Percentiles rank a stretch among this genome's conserved stretches.
Conservation (phyloP, 208 protist species). For the Tritrichomonas foetus region DNA sequence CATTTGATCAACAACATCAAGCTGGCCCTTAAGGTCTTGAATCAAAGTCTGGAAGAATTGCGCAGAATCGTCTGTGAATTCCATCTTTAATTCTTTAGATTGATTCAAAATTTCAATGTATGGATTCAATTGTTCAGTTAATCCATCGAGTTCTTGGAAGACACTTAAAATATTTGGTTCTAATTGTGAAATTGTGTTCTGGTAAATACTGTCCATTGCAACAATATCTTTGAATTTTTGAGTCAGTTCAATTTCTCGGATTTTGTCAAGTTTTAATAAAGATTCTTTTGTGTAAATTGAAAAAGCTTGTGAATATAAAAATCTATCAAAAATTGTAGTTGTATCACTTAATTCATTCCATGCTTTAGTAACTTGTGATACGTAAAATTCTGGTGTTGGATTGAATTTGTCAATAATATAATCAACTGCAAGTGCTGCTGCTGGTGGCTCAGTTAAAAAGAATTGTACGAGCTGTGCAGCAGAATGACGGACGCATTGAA, state of each 20-base stretch:
- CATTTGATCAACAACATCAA: neutral
- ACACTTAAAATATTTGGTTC: neutral
- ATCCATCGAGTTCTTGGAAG: neutral
- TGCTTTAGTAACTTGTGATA: neutral
- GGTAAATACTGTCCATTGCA: neutral
- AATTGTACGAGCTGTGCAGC: neutral
- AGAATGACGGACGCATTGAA: neutral
- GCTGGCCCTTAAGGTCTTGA: neutral
- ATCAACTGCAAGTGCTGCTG: neutral
- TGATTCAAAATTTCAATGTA: neutral
- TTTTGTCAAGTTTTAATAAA: neutral
- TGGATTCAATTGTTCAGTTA: neutral
- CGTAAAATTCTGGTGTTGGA: neutral
- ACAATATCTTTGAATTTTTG: constrained; percentile 24
- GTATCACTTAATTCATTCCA: neutral
- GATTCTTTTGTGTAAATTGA: neutral
- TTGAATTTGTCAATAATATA: neutral
- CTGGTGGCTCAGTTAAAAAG: neutral
- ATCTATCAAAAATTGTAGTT: neutral
- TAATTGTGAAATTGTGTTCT: neutral
- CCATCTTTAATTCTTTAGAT: neutral
- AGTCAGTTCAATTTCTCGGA: neutral
- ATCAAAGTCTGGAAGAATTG: neutral
- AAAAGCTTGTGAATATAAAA: neutral
- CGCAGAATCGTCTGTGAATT: neutral